phyloP scores from a whole-genome alignment of 2,329 filamentous ascomycete genomes.

The Beauveria rudraprayagi region DNA sequence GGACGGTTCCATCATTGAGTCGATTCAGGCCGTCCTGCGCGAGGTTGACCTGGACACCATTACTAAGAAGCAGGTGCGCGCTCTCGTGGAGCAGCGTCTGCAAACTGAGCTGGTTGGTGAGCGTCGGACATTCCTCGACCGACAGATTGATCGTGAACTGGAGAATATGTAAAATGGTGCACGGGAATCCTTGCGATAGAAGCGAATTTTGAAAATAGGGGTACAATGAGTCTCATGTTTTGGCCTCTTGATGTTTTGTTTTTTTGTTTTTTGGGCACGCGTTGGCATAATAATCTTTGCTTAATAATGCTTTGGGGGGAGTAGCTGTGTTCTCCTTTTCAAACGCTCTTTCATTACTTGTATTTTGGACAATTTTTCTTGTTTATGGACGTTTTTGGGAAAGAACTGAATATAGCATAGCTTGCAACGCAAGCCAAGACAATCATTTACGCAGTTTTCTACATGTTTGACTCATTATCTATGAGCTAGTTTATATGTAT shows the following conservation, averaged over 20 bases:
- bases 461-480: background rate
- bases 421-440: background rate
- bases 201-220: background rate
- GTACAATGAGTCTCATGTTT: background rate
- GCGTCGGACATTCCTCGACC: slow-evolving; percentile 80
- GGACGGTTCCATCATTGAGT: slow-evolving; percentile 72
- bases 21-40: slow-evolving; percentile 70
- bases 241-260: background rate
- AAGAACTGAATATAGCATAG: background rate
- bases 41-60: slow-evolving; percentile 95
- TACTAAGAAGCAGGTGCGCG: slow-evolving; percentile 94
- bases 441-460: background rate
- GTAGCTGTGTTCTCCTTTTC: background rate
- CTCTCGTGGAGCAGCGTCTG: slow-evolving; percentile 84
- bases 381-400: background rate
- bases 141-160: slow-evolving; percentile 86
- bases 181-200: background rate
- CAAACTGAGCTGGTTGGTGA: slow-evolving; percentile 85
- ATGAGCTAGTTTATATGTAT: background rate
- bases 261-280: background rate
- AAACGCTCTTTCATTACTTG: background rate
- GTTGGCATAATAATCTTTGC: background rate
- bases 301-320: slow-evolving; percentile 1
- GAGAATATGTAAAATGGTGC: slow-evolving; percentile 67
- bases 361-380: background rate